Evolutionary conservation across 495 filamentous ascomycete species (phyloP), one percentile per base, ranked within the genome.

Genomic region (Talaromyces wortmannii): DNA sequence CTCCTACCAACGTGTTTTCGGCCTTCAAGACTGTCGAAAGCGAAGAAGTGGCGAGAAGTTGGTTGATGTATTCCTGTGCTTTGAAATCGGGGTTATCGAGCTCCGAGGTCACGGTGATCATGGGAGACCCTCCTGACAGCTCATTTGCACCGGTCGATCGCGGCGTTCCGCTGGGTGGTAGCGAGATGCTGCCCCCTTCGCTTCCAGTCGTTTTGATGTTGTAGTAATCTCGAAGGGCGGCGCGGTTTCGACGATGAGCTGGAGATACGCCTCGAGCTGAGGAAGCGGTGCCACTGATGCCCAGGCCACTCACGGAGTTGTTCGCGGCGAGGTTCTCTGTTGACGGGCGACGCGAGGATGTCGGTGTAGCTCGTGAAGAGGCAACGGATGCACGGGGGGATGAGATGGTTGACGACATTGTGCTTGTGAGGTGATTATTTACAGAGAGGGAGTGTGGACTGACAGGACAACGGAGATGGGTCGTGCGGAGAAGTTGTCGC

Each of bases 151-250:
- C 74, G n/a, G 70, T 74, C 50, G 60, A 67, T 42, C 72, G 66
- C 36, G 72, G 70, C 5, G 44, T 42, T 12, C 60, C 59, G 6
- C 31, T 18, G 30, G 33, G 33, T 30, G 31, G 36, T 15, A 40
- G 17, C 13, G 56, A 57, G 18, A 59, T 48, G n/a, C 50, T 48
- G 10, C 55, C 31, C 7, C 55, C 56, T 7, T 64, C 65, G 11
- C 67, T 63, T 6, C 67, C 66, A 40, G 81, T 73, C 7, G 82
- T 75, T 62, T 86, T 88, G 53, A 97, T 80, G 60, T 90, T 89
- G 71, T 97, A 98, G 76, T 96, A 97, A 61, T 96, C 90, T 55
- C 94, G 86, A 13, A 98, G 81, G 15, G 94, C 94, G 40, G 88
- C 80, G 59, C 92, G 87, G 66, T 88, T 89, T 42, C 83, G 79